A percentile compares a stretch with the other conserved stretches of the same genome.
phyloP scores from a whole-genome alignment of 2,329 filamentous ascomycete species.

The Cladosporium sp. region DNA sequence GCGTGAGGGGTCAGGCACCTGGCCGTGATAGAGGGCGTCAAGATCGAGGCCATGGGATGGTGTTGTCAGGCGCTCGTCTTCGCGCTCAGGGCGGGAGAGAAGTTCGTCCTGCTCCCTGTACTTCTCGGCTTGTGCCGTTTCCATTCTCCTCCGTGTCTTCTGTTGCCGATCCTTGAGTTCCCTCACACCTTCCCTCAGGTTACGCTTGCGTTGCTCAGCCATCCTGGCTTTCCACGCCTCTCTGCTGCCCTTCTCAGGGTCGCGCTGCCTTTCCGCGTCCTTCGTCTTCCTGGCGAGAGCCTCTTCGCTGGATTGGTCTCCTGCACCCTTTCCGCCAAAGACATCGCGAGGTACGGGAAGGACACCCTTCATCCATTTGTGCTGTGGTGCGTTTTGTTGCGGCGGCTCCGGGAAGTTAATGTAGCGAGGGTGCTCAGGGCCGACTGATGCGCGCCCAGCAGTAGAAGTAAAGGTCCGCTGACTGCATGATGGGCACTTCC shows the following conservation, averaged over 20 bases:
- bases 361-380: slow-evolving; percentile 60
- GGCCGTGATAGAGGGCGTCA: slow-evolving; percentile 26
- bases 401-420: slow-evolving; percentile 72
- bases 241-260: slow-evolving; percentile 38
- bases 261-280: slow-evolving; percentile 27
- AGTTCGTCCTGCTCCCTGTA: slow-evolving; percentile 46
- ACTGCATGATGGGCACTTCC: slow-evolving; percentile 31
- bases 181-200: slow-evolving; percentile 64
- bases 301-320: slow-evolving; percentile 48
- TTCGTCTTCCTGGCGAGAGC: slow-evolving; percentile 19
- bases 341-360: slow-evolving; percentile 78
- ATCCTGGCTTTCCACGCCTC: slow-evolving; percentile 65
- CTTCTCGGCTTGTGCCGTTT: slow-evolving; percentile 40
- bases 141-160: slow-evolving; percentile 32
- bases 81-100: slow-evolving; percentile 59
- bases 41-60: slow-evolving; percentile 48
- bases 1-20: slow-evolving; percentile 55
- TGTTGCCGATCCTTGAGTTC: slow-evolving; percentile 63
- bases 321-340: slow-evolving; percentile 52
- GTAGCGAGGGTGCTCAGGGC: slow-evolving; percentile 82
- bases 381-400: slow-evolving; percentile 56
- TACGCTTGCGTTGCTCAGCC: slow-evolving; percentile 63
- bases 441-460: slow-evolving; percentile 44
- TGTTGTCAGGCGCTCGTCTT: slow-evolving; percentile 71
- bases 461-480: slow-evolving; percentile 42